Conservation (phyloP, 2,329 filamentous ascomycete genomes). For the Cercospora janseana region DNA sequence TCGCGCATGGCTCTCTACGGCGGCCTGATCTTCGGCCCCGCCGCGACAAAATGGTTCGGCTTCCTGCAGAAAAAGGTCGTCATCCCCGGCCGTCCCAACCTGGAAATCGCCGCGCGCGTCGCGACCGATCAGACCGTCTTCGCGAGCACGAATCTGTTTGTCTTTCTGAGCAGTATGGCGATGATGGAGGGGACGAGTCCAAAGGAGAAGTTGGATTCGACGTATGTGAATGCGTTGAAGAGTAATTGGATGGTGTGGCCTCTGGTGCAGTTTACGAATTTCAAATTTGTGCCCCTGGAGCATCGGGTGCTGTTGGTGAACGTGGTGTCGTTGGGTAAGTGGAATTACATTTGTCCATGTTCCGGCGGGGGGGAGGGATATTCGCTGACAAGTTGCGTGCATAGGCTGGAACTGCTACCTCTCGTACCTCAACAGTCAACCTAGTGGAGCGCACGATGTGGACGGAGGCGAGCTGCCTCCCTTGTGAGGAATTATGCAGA, state of each 20-base stretch:
- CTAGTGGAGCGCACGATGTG: conserved; percentile 21
- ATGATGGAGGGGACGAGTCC: conserved; percentile 49
- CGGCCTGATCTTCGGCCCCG: conserved; percentile 79
- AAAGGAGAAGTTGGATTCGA: conserved; percentile 67
- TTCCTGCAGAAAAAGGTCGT: conserved; percentile 70
- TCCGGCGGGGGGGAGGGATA: conserved; percentile 7
- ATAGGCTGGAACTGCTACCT: conserved; percentile 60
- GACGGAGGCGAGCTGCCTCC: conserved; percentile 21
- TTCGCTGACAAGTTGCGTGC: neutral
- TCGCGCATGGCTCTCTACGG: conserved; percentile 79
- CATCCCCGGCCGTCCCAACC: conserved; percentile 60
- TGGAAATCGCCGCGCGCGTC: conserved; percentile 74
- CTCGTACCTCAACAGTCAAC: conserved; percentile 53
- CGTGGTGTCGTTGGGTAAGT: conserved; percentile 66
- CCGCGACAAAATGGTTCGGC: conserved; percentile 81
- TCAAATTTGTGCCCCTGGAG: conserved; percentile 79
- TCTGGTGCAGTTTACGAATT: conserved; percentile 79
- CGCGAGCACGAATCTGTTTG: conserved; percentile 75
- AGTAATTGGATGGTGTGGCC: conserved; percentile 92
- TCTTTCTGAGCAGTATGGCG: conserved; percentile 83
- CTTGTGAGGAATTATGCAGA: neutral
- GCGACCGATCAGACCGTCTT: conserved; percentile 78
- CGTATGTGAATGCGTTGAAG: conserved; percentile 68
- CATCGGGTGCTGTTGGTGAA: conserved; percentile 86
- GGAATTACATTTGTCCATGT: neutral